A percentile compares a stretch with the other conserved stretches of the same genome.
Conservation (phyloP, 192 early-diverging fungal genomes). For the Paraglomus brasilianum region DNA sequence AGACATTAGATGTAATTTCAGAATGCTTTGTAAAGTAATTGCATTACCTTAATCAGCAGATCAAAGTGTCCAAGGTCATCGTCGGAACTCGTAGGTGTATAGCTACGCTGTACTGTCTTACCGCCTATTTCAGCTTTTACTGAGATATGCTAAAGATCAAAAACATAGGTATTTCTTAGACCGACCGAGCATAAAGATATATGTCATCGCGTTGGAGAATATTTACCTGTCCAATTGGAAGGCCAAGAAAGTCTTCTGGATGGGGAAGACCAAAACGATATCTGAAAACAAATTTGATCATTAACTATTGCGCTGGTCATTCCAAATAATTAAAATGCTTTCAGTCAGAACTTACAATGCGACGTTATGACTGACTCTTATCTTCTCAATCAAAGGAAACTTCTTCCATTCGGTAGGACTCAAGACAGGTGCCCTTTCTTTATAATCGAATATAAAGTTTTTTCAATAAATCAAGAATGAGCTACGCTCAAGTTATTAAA, state of each 20-base stretch:
- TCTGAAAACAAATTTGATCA: constrained; percentile 36
- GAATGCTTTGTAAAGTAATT: not conserved
- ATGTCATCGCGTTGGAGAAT: too few species aligned
- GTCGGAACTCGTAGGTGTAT: constrained; percentile 86
- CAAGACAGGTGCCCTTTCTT: constrained; percentile 50
- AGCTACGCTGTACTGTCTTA: constrained; percentile 81
- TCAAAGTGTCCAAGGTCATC: constrained; percentile 88
- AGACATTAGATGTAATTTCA: not conserved
- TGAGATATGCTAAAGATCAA: constrained; percentile 70
- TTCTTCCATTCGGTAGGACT: constrained; percentile 70
- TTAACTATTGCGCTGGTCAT: not conserved
- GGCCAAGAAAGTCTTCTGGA: constrained; percentile 67
- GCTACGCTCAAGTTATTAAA: too few species aligned
- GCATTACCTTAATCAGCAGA: constrained; percentile 80
- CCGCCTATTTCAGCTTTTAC: constrained; percentile 81
- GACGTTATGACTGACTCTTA: constrained; percentile 77
- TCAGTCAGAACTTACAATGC: constrained; percentile 63
- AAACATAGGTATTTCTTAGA: too few species aligned
- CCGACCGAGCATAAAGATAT: too few species aligned
- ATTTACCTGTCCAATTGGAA: constrained; percentile 81
- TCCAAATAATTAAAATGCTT: not conserved
- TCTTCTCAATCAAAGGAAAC: constrained; percentile 78
- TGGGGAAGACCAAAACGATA: constrained; percentile 84
- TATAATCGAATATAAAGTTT: not conserved
- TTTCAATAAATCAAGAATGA: too few species aligned